Conservation (phyloP, 345 rosid species). For the Eucalyptus globulus region DNA sequence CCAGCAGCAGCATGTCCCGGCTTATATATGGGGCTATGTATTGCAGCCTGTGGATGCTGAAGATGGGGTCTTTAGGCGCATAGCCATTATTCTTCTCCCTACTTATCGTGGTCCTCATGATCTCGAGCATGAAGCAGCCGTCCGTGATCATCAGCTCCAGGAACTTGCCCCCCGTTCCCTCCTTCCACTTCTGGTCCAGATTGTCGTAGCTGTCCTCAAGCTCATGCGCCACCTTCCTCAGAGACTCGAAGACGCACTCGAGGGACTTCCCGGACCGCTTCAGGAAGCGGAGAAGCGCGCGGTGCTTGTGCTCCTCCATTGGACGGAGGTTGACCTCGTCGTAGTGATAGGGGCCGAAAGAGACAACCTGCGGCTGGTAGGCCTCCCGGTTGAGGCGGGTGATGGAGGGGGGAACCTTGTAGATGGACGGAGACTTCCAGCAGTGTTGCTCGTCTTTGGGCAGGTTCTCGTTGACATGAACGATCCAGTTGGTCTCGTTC, state of each 20-base stretch:
- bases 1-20: not conserved
- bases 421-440: constrained; percentile 16
- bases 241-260: not conserved
- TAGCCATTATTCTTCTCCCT: too few relatives aligned
- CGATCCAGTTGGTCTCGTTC: not conserved
- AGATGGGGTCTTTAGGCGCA: constrained; percentile 23
- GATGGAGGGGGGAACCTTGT: not conserved
- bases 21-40: constrained; percentile 9
- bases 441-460: not conserved
- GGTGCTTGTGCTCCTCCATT: constrained; percentile 2
- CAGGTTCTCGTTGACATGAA: not conserved
- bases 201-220: not conserved
- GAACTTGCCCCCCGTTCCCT: not conserved
- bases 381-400: constrained; percentile 6
- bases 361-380: constrained; percentile 25
- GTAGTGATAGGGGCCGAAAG: constrained; percentile 24
- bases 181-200: not conserved
- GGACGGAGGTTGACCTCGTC: not conserved
- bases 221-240: not conserved
- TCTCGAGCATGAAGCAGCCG: constrained; percentile 46
- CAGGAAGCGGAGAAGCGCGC: not conserved
- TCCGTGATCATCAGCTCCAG: constrained; percentile 35
- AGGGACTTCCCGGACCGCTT: not conserved
- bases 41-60: constrained; percentile 23
- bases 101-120: constrained; percentile 2